These are phyloP conservation scores for Thecaphora thlaspeos DNA, from an alignment of 1,284 basidiomycete genomes.

Conservation along the genomic window DNA sequence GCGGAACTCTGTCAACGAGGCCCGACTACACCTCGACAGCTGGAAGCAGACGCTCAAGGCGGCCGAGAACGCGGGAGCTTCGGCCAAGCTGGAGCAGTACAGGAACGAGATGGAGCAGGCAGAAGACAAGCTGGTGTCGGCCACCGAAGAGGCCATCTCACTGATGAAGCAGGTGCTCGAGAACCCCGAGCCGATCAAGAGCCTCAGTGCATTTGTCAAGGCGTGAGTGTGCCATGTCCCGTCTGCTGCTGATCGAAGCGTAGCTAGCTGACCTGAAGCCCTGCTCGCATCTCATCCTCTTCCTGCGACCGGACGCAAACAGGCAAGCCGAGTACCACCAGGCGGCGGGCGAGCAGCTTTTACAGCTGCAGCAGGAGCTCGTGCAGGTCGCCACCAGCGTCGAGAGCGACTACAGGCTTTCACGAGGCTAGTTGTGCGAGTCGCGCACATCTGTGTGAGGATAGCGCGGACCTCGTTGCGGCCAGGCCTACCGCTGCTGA, in stretches of 20 bases:
- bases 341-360: conserved; percentile 69
- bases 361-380: conserved; percentile 76
- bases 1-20: conserved; percentile 50
- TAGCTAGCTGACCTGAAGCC: conserved; percentile 2
- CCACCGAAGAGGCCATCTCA: conserved; percentile 95
- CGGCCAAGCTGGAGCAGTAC: conserved; percentile 43
- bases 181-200: conserved; percentile 93
- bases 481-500: no score
- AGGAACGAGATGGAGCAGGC: conserved; percentile 54
- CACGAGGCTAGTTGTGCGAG: conserved; percentile 39
- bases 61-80: conserved; percentile 37
- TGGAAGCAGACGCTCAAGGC: conserved; percentile 52
- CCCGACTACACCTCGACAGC: conserved; percentile 53
- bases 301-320: no score
- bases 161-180: conserved; percentile 97
- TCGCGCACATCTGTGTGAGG: no score
- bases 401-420: conserved; percentile 79
- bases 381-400: conserved; percentile 84
- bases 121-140: conserved; percentile 72
- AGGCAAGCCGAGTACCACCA: conserved; percentile 76
- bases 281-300: no score
- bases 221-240: conserved; percentile 64
- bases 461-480: no score
- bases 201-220: conserved; percentile 86
- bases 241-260: neutral